Evolutionary conservation across 1,284 basidiomycete species (phyloP).

Genomic region (Cryptococcus amylolentus): DNA sequence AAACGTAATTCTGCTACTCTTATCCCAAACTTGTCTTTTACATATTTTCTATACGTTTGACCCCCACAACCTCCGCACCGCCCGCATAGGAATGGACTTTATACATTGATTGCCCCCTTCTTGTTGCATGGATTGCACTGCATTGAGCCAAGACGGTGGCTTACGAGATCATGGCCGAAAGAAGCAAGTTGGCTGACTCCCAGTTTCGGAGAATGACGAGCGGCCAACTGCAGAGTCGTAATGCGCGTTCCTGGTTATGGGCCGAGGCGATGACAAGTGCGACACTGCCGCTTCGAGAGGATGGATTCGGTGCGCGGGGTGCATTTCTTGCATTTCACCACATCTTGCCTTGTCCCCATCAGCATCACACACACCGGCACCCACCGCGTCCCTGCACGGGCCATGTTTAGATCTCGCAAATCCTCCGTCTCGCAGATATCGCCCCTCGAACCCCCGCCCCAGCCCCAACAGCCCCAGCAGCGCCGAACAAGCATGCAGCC

Average conservation of each 20-base stretch:
- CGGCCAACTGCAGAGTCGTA: too few relatives aligned
- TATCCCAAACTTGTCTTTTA: not conserved
- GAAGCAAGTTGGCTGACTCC: too few relatives aligned
- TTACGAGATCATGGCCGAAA: too few relatives aligned
- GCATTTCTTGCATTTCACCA: not conserved
- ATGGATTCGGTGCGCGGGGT: not conserved
- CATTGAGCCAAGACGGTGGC: not conserved
- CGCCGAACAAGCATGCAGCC: not conserved
- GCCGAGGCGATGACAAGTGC: too few relatives aligned
- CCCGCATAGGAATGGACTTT: conserved; percentile 4
- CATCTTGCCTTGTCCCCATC: not conserved
- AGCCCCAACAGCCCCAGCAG: not conserved
- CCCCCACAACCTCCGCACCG: conserved; percentile 3
- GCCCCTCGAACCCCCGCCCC: not conserved
- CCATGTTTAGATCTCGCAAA: not conserved
- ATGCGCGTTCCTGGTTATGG: too few relatives aligned
- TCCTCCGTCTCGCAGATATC: not conserved
- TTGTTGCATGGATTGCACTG: not conserved
- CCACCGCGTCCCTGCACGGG: not conserved
- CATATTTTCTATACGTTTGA: not conserved
- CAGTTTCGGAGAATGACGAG: too few relatives aligned
- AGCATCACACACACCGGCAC: too few relatives aligned
- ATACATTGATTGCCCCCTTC: not conserved
- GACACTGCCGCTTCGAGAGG: too few relatives aligned
- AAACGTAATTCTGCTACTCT: not conserved